Evolutionary conservation across 208 protist genomes (phyloP).

Genomic region (Wallacemonas collosoma): DNA sequence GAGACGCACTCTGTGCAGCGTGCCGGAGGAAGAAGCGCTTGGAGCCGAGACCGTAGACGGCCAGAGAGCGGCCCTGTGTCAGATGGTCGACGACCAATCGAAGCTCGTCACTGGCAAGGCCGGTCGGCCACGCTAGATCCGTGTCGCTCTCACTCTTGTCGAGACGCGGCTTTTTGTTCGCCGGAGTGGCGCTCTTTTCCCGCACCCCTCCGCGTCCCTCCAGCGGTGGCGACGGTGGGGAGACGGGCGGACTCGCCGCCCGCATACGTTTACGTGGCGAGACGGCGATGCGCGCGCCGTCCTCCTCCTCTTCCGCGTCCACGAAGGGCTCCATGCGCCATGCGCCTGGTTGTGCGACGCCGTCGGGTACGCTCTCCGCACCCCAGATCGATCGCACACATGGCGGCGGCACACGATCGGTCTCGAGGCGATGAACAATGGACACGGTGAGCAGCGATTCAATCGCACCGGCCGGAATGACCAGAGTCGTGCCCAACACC

Average conservation of each 20-base stretch:
- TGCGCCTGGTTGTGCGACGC: no score
- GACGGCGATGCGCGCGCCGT: no score
- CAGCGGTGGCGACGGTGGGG: no score
- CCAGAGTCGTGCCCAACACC: constrained; percentile 21
- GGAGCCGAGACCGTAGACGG: constrained; percentile 75
- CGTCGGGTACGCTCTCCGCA: neutral
- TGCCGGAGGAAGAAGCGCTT: constrained; percentile 83
- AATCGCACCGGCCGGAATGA: constrained; percentile 28
- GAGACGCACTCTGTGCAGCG: constrained; percentile 56
- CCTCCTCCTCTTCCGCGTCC: neutral
- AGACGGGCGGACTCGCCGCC: neutral
- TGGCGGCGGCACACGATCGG: constrained; percentile 12
- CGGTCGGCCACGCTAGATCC: constrained; percentile 47
- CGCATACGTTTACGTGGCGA: neutral
- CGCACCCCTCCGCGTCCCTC: no score
- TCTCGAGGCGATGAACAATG: constrained; percentile 58
- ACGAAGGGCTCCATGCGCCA: neutral
- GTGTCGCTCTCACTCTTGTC: neutral
- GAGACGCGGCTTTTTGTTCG: no score
- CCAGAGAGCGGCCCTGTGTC: constrained; percentile 72
- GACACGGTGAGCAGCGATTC: constrained; percentile 62
- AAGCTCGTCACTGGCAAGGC: constrained; percentile 57
- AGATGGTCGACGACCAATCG: constrained; percentile 73
- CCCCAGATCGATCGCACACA: neutral
- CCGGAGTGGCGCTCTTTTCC: no score